Evolutionary conservation across 1,284 basidiomycete genomes (phyloP).

Genomic region (Puccinia hordei): DNA sequence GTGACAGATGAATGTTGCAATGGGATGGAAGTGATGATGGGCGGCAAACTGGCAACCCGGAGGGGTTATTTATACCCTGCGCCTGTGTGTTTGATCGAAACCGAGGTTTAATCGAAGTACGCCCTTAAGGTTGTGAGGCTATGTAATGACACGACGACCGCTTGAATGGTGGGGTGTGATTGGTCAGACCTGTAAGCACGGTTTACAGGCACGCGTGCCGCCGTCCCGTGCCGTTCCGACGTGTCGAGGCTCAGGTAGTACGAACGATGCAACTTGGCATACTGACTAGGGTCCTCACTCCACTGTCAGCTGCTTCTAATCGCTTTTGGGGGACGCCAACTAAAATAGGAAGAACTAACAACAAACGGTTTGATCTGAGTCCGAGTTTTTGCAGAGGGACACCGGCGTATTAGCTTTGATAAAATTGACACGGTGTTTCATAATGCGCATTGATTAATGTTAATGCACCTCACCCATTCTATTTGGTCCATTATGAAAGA

Average conservation of each 20-base stretch:
- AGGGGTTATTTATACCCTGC: background rate
- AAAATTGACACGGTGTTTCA: too few relatives aligned
- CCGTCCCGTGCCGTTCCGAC: background rate
- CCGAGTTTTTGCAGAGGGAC: too few relatives aligned
- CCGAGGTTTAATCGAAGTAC: background rate
- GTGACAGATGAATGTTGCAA: background rate
- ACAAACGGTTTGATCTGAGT: too few relatives aligned
- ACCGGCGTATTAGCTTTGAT: too few relatives aligned
- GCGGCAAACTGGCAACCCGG: background rate
- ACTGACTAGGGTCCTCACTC: too few relatives aligned
- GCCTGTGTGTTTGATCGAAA: background rate
- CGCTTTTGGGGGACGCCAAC: too few relatives aligned
- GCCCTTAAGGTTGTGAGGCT: background rate
- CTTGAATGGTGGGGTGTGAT: slow-evolving; percentile 6
- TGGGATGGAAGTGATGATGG: background rate
- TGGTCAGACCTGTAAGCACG: background rate
- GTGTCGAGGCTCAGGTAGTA: background rate
- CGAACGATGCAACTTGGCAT: too few relatives aligned
- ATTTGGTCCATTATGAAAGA: too few relatives aligned
- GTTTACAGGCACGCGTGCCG: slow-evolving; percentile 1
- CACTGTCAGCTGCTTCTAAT: too few relatives aligned
- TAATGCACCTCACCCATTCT: too few relatives aligned
- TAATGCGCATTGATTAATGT: too few relatives aligned
- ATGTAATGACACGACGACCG: background rate
- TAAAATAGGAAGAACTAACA: too few relatives aligned